Conservation (phyloP, 805 yeast species). For the Nakazawaea molendinolei region DNA sequence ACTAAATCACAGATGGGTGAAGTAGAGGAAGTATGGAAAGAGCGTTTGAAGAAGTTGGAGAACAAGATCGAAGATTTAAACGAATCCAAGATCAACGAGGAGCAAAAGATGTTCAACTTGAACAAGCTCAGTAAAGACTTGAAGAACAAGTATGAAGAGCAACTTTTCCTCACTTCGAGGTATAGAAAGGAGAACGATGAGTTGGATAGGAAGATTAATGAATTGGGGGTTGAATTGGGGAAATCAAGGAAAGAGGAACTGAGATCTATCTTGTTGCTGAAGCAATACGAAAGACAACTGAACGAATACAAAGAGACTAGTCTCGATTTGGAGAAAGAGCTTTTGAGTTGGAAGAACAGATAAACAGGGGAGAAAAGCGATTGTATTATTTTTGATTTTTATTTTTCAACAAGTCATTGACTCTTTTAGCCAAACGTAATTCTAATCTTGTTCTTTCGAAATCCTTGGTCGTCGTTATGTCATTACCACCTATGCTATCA, state of each 20-base stretch:
- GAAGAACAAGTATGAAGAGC: constrained; percentile 43
- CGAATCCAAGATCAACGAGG: constrained; percentile 42
- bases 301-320: constrained; percentile 47
- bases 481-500: constrained; percentile 9
- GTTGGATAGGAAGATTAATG: constrained; percentile 43
- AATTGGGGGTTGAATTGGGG: constrained; percentile 36
- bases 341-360: constrained; percentile 39
- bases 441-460: constrained; percentile 44
- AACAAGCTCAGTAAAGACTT: constrained; percentile 51
- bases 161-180: constrained; percentile 39
- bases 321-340: constrained; percentile 47
- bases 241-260: constrained; percentile 38
- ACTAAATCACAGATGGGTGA: constrained; percentile 44
- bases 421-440: constrained; percentile 40
- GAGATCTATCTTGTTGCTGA: constrained; percentile 34
- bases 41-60: constrained; percentile 48
- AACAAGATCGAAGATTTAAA: constrained; percentile 40
- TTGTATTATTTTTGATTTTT: neutral
- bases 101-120: constrained; percentile 40
- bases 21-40: constrained; percentile 50
- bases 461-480: constrained; percentile 20
- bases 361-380: neutral
- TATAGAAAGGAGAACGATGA: constrained; percentile 55
- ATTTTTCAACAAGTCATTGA: constrained; percentile 27
- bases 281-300: constrained; percentile 50